Percentiles rank a stretch among this genome's conserved stretches.
Evolutionary conservation across 345 rosid genomes (phyloP).

Genomic region (Salix brachista): DNA sequence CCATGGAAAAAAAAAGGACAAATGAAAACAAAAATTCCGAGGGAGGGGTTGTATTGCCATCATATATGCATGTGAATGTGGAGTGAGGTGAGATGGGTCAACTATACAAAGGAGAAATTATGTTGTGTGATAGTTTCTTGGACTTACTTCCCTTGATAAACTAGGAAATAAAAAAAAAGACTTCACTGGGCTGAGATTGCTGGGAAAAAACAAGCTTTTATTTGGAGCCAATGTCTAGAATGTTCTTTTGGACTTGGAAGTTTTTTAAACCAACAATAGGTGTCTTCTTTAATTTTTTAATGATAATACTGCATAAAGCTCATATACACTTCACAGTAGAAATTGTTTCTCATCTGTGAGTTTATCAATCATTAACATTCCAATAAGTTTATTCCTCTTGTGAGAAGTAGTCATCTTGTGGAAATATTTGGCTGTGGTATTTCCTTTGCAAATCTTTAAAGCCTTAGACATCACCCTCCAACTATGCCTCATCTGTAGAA

Average conservation of each 20-base stretch:
- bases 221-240: background rate
- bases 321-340: background rate
- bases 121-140: background rate
- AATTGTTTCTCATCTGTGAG: background rate
- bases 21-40: background rate
- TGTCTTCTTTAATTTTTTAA: background rate
- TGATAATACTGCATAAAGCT: background rate
- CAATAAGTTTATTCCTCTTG: background rate
- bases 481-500: background rate
- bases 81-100: background rate
- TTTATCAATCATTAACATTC: background rate
- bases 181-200: background rate
- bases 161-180: background rate
- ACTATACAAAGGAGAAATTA: background rate
- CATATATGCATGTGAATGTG: background rate
- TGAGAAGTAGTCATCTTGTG: background rate
- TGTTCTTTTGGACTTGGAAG: background rate
- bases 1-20: background rate
- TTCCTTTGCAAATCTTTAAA: background rate
- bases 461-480: background rate
- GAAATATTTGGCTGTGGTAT: background rate
- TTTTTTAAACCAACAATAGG: background rate
- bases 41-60: background rate
- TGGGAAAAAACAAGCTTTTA: background rate
- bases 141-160: background rate